These are phyloP conservation scores for Colletotrichum sp. DNA, from an alignment of 2,329 filamentous ascomycete genomes.

Conservation along the genomic window DNA sequence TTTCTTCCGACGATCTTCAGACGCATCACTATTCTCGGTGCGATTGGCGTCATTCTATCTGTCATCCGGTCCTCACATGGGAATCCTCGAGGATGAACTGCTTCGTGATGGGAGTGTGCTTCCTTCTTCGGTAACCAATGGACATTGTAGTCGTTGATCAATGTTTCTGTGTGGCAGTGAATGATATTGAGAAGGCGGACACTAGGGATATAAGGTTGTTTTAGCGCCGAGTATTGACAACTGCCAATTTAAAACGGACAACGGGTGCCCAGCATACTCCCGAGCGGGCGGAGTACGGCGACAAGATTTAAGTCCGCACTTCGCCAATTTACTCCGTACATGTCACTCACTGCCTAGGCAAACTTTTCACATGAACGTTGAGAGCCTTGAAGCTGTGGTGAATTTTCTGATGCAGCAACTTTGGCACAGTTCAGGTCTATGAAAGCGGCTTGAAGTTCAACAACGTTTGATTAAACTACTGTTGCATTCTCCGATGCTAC, in stretches of 20 bases:
- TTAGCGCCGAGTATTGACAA: background rate
- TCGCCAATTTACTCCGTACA: background rate
- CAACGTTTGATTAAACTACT: background rate
- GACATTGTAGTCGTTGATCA: background rate
- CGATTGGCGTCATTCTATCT: background rate
- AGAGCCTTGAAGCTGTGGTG: background rate
- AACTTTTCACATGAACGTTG: background rate
- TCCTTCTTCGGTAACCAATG: background rate
- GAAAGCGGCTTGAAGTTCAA: background rate
- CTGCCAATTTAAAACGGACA: background rate
- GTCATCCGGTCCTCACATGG: background rate
- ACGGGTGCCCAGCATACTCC: background rate
- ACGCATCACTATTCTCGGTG: background rate
- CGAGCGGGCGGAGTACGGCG: background rate
- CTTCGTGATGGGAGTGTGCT: background rate
- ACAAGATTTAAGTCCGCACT: background rate
- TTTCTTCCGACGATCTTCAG: background rate
- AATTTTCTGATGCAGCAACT: background rate
- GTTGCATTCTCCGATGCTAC: background rate
- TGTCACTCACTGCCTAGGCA: background rate
- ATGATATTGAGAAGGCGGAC: background rate
- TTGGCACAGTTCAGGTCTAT: background rate
- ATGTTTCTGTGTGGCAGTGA: background rate
- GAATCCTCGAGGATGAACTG: background rate
- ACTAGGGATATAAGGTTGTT: background rate